Percentiles rank a stretch among this genome's conserved stretches.
Evolutionary conservation across 2,329 filamentous ascomycete genomes (phyloP).

Genomic region (Annulohypoxylon truncatum): DNA sequence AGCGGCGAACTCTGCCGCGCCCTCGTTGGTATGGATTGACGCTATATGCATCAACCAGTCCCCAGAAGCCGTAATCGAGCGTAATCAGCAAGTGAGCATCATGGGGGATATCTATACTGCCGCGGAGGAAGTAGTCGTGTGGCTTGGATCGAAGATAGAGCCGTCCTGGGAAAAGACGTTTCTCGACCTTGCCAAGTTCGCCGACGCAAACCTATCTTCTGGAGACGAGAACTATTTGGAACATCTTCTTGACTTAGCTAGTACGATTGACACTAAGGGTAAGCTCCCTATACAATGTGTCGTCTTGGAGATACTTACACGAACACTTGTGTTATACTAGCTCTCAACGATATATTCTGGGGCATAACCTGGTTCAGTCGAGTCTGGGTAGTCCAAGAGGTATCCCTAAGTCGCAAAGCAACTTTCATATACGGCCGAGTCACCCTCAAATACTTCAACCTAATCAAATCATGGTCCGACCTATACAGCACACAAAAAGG

Average conservation of each 20-base stretch:
- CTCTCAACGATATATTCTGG: not conserved
- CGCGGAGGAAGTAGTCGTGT: not conserved
- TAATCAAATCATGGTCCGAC: constrained; percentile 16
- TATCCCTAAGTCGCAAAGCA: constrained; percentile 1
- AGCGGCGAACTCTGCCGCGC: not conserved
- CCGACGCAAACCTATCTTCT: not conserved
- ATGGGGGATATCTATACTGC: not conserved
- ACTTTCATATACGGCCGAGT: constrained; percentile 12
- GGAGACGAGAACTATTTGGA: not conserved
- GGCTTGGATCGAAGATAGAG: not conserved
- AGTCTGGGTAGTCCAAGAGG: constrained; percentile 20
- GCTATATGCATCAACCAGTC: constrained; percentile 6
- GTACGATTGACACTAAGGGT: not conserved
- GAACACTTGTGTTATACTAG: not conserved
- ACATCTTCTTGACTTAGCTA: not conserved
- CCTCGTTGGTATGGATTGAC: constrained; percentile 3
- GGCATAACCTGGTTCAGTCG: not conserved
- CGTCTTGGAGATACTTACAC: too few relatives aligned
- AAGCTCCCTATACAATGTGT: not conserved
- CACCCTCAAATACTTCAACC: constrained; percentile 4
- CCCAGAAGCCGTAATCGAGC: not conserved
- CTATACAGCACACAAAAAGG: constrained; percentile 12
- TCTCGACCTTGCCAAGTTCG: not conserved
- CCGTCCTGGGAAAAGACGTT: not conserved
- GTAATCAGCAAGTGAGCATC: not conserved